Evolutionary conservation across 768 basidiomycete genomes (phyloP).

Genomic region (Lentinula edodes): DNA sequence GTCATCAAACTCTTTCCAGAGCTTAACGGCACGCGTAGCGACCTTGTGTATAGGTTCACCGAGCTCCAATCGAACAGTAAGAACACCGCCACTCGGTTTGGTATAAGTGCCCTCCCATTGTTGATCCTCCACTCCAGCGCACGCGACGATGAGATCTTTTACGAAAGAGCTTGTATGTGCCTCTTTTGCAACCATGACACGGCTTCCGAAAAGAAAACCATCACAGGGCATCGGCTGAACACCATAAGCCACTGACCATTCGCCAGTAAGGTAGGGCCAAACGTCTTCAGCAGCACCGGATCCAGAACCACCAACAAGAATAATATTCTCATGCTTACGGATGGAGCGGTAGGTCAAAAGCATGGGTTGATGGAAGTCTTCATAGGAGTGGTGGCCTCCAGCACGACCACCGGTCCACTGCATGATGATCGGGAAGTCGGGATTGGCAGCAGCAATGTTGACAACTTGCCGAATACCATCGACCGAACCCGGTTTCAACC

Average conservation of each 20-base stretch:
- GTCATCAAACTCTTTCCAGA: constrained; percentile 99
- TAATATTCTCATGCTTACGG: constrained; percentile 83
- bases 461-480: constrained; percentile 97
- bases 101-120: constrained; percentile 94
- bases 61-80: constrained; percentile 95
- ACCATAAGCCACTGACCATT: constrained; percentile 86
- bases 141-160: constrained; percentile 94
- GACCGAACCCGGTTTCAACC: constrained; percentile 97
- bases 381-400: constrained; percentile 96
- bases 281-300: constrained; percentile 94
- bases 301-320: constrained; percentile 89
- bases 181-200: constrained; percentile 99
- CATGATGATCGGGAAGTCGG: constrained; percentile 94
- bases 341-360: constrained; percentile 87
- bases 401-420: constrained; percentile 99
- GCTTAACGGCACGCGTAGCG: constrained; percentile 91
- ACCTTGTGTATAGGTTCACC: constrained; percentile 99
- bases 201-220: constrained; percentile 91
- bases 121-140: constrained; percentile 84
- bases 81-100: constrained; percentile 91
- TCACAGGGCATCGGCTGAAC: constrained; percentile 98
- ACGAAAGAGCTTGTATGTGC: constrained; percentile 92
- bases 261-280: constrained; percentile 95
- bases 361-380: constrained; percentile 97
- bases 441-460: constrained; percentile 90